Conservation (phyloP, 1,139 yeast genomes). For the Geotrichum klebahnii region DNA sequence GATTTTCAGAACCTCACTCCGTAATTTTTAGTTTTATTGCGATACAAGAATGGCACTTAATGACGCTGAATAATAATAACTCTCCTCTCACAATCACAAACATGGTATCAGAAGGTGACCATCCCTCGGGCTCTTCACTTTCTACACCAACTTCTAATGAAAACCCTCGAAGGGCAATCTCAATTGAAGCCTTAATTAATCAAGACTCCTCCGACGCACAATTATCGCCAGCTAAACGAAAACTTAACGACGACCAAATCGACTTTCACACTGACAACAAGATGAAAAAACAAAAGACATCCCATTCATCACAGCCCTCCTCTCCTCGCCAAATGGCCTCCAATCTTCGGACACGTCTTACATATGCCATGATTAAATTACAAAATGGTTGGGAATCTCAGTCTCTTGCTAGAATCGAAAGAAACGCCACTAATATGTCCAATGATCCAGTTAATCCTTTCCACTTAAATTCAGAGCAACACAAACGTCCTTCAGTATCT, state of each 20-base stretch:
- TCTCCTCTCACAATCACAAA: background rate
- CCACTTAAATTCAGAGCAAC: background rate
- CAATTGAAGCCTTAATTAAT: constrained; percentile 10
- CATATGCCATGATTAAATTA: constrained; percentile 17
- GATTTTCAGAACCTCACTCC: no score
- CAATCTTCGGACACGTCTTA: constrained; percentile 13
- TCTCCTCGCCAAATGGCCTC: constrained; percentile 17
- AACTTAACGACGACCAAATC: background rate
- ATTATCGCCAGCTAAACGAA: constrained; percentile 1
- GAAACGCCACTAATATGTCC: background rate
- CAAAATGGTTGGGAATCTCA: constrained; percentile 20
- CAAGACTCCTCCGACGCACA: background rate
- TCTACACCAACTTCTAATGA: background rate
- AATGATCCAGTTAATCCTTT: constrained; percentile 1
- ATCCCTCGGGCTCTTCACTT: background rate
- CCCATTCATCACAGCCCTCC: background rate
- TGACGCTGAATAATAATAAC: no score
- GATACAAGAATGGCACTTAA: no score
- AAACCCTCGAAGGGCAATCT: constrained; percentile 1
- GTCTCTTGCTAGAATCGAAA: constrained; percentile 17
- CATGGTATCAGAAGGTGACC: background rate
- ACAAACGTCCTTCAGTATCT: constrained; percentile 2
- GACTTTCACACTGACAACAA: background rate
- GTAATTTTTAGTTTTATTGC: no score
- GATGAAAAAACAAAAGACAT: background rate